phyloP scores from a whole-genome alignment of 2,329 filamentous ascomycete species.

The Talaromyces amestolkiae region DNA sequence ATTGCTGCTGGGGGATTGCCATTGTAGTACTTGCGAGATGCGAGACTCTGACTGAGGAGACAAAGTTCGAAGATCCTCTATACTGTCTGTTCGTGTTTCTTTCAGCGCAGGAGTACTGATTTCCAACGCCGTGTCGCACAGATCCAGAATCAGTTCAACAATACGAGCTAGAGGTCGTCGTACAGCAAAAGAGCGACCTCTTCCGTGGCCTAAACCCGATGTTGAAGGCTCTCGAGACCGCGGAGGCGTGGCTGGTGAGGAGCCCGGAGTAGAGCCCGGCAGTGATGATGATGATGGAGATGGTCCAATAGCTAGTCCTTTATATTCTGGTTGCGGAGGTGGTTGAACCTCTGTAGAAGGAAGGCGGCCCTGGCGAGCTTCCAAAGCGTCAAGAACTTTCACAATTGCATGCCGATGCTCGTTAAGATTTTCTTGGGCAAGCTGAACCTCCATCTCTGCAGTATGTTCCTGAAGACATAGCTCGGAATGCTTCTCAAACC shows the following conservation, averaged over 20 bases:
- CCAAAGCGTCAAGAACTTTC: conserved; percentile 87
- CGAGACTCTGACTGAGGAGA: conserved; percentile 95
- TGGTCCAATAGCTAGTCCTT: conserved; percentile 79
- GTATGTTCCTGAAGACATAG: conserved; percentile 92
- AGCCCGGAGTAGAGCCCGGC: conserved; percentile 67
- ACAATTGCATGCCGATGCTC: conserved; percentile 95
- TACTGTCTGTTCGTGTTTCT: conserved; percentile 63
- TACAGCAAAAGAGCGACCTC: conserved; percentile 85
- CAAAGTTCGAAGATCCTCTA: conserved; percentile 80
- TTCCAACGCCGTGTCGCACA: conserved; percentile 93
- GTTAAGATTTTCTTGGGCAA: conserved; percentile 85
- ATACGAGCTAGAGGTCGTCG: conserved; percentile 87
- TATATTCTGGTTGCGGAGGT: conserved; percentile 73
- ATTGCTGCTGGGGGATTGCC: conserved; percentile 91
- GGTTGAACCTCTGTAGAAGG: conserved; percentile 34
- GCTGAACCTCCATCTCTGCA: conserved; percentile 96
- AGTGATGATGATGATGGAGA: conserved; percentile 62
- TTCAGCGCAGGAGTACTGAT: conserved; percentile 94
- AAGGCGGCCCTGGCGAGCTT: conserved; percentile 57
- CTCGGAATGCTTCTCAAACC: conserved; percentile 99
- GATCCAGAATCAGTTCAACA: conserved; percentile 87
- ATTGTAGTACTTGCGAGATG: conserved; percentile 90
- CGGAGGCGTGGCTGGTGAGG: conserved; percentile 62
- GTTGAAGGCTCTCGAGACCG: conserved; percentile 67
- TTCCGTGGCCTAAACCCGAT: conserved; percentile 70